These are phyloP conservation scores for Exophiala mesophila DNA, from an alignment of 2,329 filamentous ascomycete species.

Conservation along the genomic window DNA sequence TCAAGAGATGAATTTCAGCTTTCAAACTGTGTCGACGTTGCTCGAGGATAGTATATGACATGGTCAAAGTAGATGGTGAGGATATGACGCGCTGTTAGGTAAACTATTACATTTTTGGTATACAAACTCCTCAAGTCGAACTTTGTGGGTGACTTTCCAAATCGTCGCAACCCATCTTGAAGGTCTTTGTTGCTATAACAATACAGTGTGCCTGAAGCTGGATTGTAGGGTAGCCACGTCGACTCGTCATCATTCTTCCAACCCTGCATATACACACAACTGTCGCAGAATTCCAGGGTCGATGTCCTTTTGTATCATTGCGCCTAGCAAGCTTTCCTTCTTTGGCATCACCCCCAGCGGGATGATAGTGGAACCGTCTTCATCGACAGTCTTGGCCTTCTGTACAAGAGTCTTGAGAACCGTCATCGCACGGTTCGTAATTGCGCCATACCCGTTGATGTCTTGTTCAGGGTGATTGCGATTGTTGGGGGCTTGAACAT, in stretches of 20 bases:
- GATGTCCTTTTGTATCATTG: slow-evolving; percentile 61
- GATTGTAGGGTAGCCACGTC: too few relatives aligned
- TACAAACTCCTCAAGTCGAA: background rate
- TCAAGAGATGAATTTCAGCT: too few relatives aligned
- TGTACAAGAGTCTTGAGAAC: slow-evolving; percentile 65
- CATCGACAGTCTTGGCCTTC: slow-evolving; percentile 55
- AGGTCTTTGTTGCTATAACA: background rate
- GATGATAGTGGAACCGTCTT: slow-evolving; percentile 47
- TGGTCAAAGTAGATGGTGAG: too few relatives aligned
- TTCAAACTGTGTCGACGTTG: too few relatives aligned
- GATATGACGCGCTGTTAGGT: too few relatives aligned
- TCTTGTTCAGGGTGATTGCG: slow-evolving; percentile 38
- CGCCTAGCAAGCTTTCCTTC: slow-evolving; percentile 62
- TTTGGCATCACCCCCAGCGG: slow-evolving; percentile 61
- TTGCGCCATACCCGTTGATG: slow-evolving; percentile 42
- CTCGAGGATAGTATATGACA: too few relatives aligned
- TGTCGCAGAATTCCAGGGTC: slow-evolving; percentile 62
- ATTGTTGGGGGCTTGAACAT: slow-evolving; percentile 34
- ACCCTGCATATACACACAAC: slow-evolving; percentile 58
- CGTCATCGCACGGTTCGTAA: slow-evolving; percentile 63
- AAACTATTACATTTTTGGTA: too few relatives aligned
- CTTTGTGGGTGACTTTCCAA: background rate
- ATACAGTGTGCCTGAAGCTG: background rate
- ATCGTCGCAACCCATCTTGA: background rate
- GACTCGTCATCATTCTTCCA: slow-evolving; percentile 38